Base-by-base conservation (phyloP, 148 eudicot genomes). In the Simmondsia chinensis region DNA sequence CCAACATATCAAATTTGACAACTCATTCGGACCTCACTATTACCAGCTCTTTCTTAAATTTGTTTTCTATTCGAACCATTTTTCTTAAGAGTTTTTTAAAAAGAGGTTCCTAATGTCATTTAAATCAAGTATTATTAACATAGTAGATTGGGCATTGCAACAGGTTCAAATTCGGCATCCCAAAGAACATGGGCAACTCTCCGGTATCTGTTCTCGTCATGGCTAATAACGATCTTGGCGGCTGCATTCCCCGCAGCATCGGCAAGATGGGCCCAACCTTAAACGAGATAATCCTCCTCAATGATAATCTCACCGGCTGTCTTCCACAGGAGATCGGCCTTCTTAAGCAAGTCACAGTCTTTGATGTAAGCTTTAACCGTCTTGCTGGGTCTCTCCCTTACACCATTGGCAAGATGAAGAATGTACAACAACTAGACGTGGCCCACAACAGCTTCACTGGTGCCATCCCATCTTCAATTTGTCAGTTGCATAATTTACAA, bases 191-290 rank as follows among this genome's bases (percentile, higher is more conserved):
- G 10, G 97, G 97, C 0, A 82, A 76, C 61, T 91, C 97, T 1
- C 95, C 97, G 10, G 95, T 85, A 1, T 91, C 97, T 2, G 97
- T 91, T 0, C 30, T 91, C 15, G 97, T 91, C 0, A 63, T 91
- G 49, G 97, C 97, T 0, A 82, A 85, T 30, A 91, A 91, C 13
- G 60, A 85, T 10, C 47, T 91, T 7, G 88, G 83, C 0, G 97
- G 97, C 0, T 91, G 97, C 33, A 74, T 91, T 26, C 95, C 97
- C 0, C 59, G 56, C 1, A 85, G 88, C 48, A 79, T 91, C 17
- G 97, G 95, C 1, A 50, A 82, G n/a, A 91, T 91, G 97, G 85
- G 71, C 0, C 46, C 56, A 12, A 91, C 94, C 0, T 54, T 85
- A 5, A 72, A 85, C 9, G 94, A 91, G 61, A 51, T 91, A 22